A percentile compares a stretch with the other conserved stretches of the same genome.
Conservation (phyloP, 768 basidiomycete species). For the Leucocoprinus birnbaumii region DNA sequence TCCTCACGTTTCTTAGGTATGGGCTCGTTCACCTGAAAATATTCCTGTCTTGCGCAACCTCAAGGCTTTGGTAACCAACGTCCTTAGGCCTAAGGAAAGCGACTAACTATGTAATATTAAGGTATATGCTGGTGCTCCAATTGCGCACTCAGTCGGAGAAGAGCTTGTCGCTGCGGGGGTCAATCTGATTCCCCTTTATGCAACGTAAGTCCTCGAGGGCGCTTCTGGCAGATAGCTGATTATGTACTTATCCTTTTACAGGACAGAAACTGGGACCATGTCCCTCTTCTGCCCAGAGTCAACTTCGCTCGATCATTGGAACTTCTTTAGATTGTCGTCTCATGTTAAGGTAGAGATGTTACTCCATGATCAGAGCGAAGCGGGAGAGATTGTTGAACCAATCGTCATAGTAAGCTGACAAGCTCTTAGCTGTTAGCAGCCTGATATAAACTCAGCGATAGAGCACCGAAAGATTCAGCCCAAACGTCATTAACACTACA, state of each 20-base stretch:
- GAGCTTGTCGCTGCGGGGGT: constrained; percentile 16
- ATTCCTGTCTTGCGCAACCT: constrained; percentile 16
- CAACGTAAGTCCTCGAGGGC: constrained; percentile 23
- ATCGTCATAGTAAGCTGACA: too few relatives aligned
- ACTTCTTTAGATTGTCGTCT: not conserved
- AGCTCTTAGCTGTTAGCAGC: too few relatives aligned
- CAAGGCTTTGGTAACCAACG: constrained; percentile 18
- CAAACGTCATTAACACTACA: constrained; percentile 26
- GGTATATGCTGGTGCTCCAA: constrained; percentile 21
- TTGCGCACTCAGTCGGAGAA: constrained; percentile 23
- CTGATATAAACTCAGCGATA: too few relatives aligned
- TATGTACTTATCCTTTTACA: not conserved
- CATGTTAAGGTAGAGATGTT: not conserved
- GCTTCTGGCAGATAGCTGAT: not conserved
- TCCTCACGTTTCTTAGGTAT: constrained; percentile 14
- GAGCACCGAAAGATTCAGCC: not conserved
- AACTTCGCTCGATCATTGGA: not conserved
- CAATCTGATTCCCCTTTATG: constrained; percentile 27
- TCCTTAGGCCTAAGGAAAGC: not conserved
- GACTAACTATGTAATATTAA: not conserved
- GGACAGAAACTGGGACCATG: not conserved
- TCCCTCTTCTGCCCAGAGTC: not conserved
- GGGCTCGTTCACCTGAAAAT: constrained; percentile 15
- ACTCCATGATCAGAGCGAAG: not conserved
- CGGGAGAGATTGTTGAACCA: not conserved